A percentile compares a stretch with the other conserved stretches of the same genome.
These are phyloP conservation scores for Sphaerostilbella broomeana DNA, from an alignment of 2,329 filamentous ascomycete genomes.

Conservation along the genomic window DNA sequence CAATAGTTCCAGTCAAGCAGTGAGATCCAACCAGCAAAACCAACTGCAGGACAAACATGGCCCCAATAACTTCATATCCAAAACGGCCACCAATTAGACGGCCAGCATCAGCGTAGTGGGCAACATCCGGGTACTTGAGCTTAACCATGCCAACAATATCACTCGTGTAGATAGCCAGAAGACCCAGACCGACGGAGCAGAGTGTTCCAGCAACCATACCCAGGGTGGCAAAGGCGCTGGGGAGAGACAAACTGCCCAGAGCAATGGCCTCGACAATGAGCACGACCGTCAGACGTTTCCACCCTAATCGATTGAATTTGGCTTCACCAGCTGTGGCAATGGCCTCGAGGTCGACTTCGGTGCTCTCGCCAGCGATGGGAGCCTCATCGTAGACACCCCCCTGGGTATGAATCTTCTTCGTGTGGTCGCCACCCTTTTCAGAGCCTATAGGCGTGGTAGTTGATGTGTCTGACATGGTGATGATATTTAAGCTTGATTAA, in stretches of 20 bases:
- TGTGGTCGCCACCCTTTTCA: conserved; percentile 11
- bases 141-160: conserved; percentile 43
- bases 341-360: conserved; percentile 42
- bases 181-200: conserved; percentile 35
- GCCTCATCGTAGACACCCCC: conserved; percentile 19
- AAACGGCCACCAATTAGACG: conserved; percentile 52
- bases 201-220: conserved; percentile 47
- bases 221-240: conserved; percentile 44
- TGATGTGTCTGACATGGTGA: conserved; percentile 12
- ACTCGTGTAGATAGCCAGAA: conserved; percentile 43
- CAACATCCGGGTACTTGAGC: conserved; percentile 48
- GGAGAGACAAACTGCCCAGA: conserved; percentile 46
- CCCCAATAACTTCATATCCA: conserved; percentile 56
- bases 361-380: conserved; percentile 24
- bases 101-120: conserved; percentile 63
- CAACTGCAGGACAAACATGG: conserved; percentile 56
- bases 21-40: conserved; percentile 68
- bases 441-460: conserved; percentile 8
- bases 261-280: conserved; percentile 53
- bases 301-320: conserved; percentile 48
- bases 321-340: conserved; percentile 40
- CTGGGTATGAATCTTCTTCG: conserved; percentile 14
- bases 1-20: conserved; percentile 62
- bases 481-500: too few relatives aligned
- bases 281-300: conserved; percentile 50